phyloP scores from a whole-genome alignment of 192 early-diverging fungal species.

The Coemansia sp. region DNA sequence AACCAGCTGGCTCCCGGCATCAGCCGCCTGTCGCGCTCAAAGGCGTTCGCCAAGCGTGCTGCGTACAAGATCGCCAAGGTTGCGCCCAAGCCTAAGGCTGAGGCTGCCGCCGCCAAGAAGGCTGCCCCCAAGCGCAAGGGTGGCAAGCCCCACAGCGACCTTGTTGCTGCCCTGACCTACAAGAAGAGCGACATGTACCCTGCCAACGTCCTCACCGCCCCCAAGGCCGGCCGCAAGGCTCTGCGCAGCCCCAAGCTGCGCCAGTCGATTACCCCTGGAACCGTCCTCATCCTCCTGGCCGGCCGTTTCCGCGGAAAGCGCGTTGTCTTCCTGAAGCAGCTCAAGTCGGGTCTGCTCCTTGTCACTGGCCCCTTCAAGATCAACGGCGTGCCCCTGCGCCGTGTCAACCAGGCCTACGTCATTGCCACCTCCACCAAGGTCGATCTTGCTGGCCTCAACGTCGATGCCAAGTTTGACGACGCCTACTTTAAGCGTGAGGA shows the following conservation, averaged over 20 bases:
- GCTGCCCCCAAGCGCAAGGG: constrained; percentile 34
- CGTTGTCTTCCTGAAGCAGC: constrained; percentile 97
- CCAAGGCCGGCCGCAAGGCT: constrained; percentile 80
- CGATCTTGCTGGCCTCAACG: constrained; percentile 74
- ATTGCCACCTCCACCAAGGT: constrained; percentile 99
- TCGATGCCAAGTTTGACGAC: constrained; percentile 80
- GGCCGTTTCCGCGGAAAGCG: constrained; percentile 98
- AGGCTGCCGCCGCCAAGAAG: constrained; percentile 17
- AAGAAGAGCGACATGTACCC: constrained; percentile 68
- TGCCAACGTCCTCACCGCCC: constrained; percentile 76
- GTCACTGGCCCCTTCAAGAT: constrained; percentile 97
- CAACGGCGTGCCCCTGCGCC: constrained; percentile 97
- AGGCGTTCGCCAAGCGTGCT: constrained; percentile 81
- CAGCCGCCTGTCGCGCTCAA: constrained; percentile 76
- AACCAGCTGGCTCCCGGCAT: constrained; percentile 82
- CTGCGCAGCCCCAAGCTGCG: constrained; percentile 73
- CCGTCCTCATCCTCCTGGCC: constrained; percentile 92
- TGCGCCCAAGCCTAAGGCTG: constrained; percentile 42
- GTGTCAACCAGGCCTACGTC: constrained; percentile 99
- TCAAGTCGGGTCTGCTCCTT: constrained; percentile 89
- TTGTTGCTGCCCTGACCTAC: constrained; percentile 72
- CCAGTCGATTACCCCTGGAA: constrained; percentile 92
- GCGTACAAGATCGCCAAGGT: constrained; percentile 85
- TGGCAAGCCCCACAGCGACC: constrained; percentile 68
- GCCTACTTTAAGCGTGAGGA: constrained; percentile 87